Base-by-base conservation (phyloP, 352 stramenopile species). In the Thalassiosira livingstoniorum region DNA sequence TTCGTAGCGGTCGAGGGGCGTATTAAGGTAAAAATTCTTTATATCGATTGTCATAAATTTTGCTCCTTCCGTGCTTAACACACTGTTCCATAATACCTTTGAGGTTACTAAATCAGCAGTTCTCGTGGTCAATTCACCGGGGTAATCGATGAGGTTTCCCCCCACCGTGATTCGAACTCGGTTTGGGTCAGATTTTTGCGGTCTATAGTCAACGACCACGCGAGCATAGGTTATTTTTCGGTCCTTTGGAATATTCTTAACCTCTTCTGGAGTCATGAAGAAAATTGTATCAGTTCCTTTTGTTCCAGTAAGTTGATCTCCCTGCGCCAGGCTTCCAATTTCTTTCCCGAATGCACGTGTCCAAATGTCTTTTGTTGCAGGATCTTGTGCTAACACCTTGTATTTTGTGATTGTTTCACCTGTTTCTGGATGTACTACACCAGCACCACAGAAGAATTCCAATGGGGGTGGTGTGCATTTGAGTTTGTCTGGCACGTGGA, bases 1-100 rank as follows among this genome's bases (percentile, higher is more conserved):
- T 65, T 85, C 74, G 34, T 75, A 80, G 1, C 57, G 34, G 13
- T 75, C 65, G 3, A 86, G 23, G 51, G 53, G 51, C 10, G 83
- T 80, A 2, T 43, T 42, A 0, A 87, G 42, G 60, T 85, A 88
- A 51, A 82, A 87, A 64, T 80, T 70, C 34, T 82, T 85, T 4
- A 80, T 57, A 53, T 87, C 55, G 34, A 79, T 37, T 25, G 21
- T 68, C 43, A 77, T 65, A 37, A 72, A 85, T 21, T 78, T 72
- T 0, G 75, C 55, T n/a, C 1, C 23, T 15, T 54, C 1, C 1
- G 75, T 87, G 43, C n/a, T 57, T 0, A 88, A 18, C 2, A 78
- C 51, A 42, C 55, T 80, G 39, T 85, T 87, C 51, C 69, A 54
- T 5, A 75, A 7, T 21, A 76, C 35, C 73, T 87, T 85, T 21